phyloP scores from a whole-genome alignment of 2,329 filamentous ascomycete genomes.

The Penicillium sp. region DNA sequence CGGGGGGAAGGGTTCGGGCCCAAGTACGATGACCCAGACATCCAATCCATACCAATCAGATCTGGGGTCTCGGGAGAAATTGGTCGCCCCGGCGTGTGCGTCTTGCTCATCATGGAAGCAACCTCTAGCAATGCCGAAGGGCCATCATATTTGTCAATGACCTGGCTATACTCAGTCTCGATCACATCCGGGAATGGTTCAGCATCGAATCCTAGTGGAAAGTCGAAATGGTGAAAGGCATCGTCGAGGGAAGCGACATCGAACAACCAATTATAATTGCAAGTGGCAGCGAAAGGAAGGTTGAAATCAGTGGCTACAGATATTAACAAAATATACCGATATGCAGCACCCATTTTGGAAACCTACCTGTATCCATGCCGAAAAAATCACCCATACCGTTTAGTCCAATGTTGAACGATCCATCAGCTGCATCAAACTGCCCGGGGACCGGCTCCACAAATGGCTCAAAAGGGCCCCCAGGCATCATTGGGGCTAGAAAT shows the following conservation, averaged over 20 bases:
- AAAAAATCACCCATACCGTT: constrained; percentile 56
- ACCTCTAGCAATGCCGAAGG: constrained; percentile 30
- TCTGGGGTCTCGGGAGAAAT: constrained; percentile 10
- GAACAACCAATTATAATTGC: constrained; percentile 68
- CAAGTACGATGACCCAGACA: constrained; percentile 23
- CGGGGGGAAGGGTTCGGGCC: constrained; percentile 9
- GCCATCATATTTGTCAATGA: constrained; percentile 21
- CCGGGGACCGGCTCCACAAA: constrained; percentile 38
- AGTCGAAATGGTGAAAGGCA: constrained; percentile 32
- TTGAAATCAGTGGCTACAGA: constrained; percentile 63
- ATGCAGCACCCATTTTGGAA: background rate
- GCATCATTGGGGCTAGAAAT: constrained; percentile 36
- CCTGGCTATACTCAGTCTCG: constrained; percentile 1
- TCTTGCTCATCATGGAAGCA: constrained; percentile 28
- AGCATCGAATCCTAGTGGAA: constrained; percentile 30
- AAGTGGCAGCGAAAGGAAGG: constrained; percentile 66
- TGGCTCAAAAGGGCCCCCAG: constrained; percentile 36
- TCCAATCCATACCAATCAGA: constrained; percentile 34
- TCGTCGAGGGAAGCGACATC: constrained; percentile 48
- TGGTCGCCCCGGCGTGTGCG: background rate
- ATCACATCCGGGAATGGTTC: constrained; percentile 25
- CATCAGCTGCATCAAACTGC: constrained; percentile 40
- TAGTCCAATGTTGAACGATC: constrained; percentile 31
- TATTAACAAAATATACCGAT: background rate
- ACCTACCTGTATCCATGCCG: constrained; percentile 59